Percentiles rank a stretch among this genome's conserved stretches.
phyloP scores from a whole-genome alignment of 1,284 basidiomycete genomes.

The Cryptococcus sp. region DNA sequence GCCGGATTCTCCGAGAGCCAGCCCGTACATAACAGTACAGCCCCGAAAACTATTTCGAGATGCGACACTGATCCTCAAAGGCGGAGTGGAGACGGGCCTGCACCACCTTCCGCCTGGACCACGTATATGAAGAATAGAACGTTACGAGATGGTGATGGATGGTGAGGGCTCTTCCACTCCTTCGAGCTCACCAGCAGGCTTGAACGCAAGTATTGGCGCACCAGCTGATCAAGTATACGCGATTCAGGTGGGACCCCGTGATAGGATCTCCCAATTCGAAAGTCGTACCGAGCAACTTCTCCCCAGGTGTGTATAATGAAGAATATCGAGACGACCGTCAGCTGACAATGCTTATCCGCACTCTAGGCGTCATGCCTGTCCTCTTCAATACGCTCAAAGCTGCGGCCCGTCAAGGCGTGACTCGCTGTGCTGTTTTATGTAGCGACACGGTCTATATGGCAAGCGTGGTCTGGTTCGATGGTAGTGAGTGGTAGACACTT shows the following conservation, averaged over 20 bases:
- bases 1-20: not conserved
- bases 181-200: not conserved
- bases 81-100: constrained; percentile 25
- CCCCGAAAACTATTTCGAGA: too few relatives aligned
- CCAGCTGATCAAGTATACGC: too few relatives aligned
- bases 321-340: not conserved
- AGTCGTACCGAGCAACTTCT: constrained; percentile 64
- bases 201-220: not conserved
- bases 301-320: constrained; percentile 61
- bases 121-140: constrained; percentile 26
- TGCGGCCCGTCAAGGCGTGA: constrained; percentile 60
- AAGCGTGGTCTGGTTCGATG: constrained; percentile 62
- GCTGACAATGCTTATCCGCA: not conserved
- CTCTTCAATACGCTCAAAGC: constrained; percentile 62
- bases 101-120: constrained; percentile 33
- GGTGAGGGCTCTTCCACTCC: constrained; percentile 23
- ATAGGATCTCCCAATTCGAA: constrained; percentile 13
- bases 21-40: not conserved
- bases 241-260: constrained; percentile 46
- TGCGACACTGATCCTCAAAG: not conserved
- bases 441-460: constrained; percentile 65
- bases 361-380: constrained; percentile 67
- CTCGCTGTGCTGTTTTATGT: constrained; percentile 67
- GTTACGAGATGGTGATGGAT: constrained; percentile 36
- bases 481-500: constrained; percentile 67